Evolutionary conservation across 306 rosid genomes (phyloP).

Genomic region (Pyrus pyrifolia): DNA sequence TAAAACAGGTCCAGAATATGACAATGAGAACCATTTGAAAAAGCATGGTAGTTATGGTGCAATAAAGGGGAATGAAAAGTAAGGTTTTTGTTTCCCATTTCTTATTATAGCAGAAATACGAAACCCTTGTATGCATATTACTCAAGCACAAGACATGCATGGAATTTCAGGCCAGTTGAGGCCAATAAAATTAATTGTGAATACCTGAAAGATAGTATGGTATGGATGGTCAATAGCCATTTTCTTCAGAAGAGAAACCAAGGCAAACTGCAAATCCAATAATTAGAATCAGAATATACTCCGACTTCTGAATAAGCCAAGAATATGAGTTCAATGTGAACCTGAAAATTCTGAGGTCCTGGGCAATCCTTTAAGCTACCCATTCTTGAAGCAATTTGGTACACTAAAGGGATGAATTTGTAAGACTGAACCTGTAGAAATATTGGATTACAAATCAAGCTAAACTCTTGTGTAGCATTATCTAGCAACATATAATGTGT

Average conservation of each 20-base stretch:
- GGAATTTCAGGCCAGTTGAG: slow-evolving; percentile 4
- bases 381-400: slow-evolving; percentile 98
- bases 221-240: slow-evolving; percentile 94
- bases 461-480: neutral
- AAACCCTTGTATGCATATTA: neutral
- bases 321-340: slow-evolving; percentile 21
- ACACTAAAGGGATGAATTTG: slow-evolving; percentile 78
- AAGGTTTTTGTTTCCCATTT: neutral
- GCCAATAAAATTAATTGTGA: slow-evolving; percentile 7
- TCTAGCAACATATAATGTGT: neutral
- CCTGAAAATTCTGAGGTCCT: slow-evolving; percentile 79
- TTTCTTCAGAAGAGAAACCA: slow-evolving; percentile 91
- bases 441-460: neutral
- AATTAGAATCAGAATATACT: slow-evolving; percentile 7
- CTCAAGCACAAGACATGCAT: neutral
- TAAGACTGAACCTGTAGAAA: slow-evolving; percentile 76
- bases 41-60: neutral
- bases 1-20: neutral
- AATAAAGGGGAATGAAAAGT: neutral
- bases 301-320: neutral
- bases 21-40: neutral
- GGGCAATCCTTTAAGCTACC: slow-evolving; percentile 76
- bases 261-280: slow-evolving; percentile 63
- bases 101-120: neutral
- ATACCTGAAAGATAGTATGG: slow-evolving; percentile 90